Evolutionary conservation across 192 early-diverging fungal genomes (phyloP).

Genomic region (Obelidium mucronatum): DNA sequence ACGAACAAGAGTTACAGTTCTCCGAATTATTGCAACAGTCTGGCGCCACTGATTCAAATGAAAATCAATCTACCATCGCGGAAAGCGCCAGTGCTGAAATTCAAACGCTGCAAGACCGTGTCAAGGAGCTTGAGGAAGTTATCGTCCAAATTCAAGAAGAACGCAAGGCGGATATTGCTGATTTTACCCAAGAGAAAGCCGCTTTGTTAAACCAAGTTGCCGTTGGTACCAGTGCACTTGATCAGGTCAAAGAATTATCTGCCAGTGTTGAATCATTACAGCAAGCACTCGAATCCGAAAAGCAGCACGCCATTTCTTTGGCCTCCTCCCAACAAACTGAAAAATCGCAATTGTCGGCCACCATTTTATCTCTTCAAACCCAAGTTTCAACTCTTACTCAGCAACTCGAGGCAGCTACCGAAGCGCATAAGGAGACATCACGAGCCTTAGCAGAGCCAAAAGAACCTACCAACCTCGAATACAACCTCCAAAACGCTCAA

Average conservation of each 20-base stretch:
- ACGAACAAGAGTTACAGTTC: slow-evolving; percentile 15
- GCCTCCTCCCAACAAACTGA: neutral
- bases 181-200: neutral
- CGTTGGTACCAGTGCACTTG: neutral
- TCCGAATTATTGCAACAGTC: slow-evolving; percentile 3
- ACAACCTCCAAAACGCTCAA: neutral
- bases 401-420: neutral
- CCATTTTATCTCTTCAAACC: too few relatives aligned
- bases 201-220: neutral
- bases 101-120: neutral
- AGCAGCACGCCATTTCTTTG: too few relatives aligned
- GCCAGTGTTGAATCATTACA: slow-evolving; percentile 17
- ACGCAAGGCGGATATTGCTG: neutral
- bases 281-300: slow-evolving; percentile 5
- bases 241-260: neutral
- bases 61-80: neutral
- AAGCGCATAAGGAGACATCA: neutral
- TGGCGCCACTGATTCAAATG: neutral
- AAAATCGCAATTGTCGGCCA: neutral
- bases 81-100: neutral
- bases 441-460: neutral
- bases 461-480: neutral
- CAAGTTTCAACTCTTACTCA: neutral
- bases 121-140: slow-evolving; percentile 2
- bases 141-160: neutral